Percentiles rank a stretch among this genome's conserved stretches.
Evolutionary conservation across 768 basidiomycete species (phyloP).

Genomic region (Cystobasidiopsis lactophilus): DNA sequence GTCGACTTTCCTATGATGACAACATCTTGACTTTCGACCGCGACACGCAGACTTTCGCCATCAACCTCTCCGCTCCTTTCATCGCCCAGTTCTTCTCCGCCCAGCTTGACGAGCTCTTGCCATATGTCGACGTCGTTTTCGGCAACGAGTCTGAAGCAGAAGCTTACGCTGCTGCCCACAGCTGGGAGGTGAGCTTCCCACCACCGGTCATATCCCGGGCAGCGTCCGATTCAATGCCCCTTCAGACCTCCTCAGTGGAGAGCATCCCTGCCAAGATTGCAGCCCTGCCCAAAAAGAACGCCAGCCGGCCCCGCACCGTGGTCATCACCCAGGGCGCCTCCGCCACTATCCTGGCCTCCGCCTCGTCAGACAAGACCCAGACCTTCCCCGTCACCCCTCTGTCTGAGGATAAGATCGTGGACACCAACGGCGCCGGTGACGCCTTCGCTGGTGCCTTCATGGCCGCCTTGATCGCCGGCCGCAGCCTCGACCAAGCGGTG

Average conservation of each 20-base stretch:
- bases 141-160: conserved; percentile 93
- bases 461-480: conserved; percentile 60
- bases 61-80: conserved; percentile 95
- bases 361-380: conserved; percentile 35
- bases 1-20: not conserved
- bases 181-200: conserved; percentile 31
- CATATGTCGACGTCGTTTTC: conserved; percentile 70
- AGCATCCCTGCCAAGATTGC: conserved; percentile 57
- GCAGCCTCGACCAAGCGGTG: conserved; percentile 50
- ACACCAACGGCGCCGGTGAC: conserved; percentile 96
- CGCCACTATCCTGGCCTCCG: conserved; percentile 52
- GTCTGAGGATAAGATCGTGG: conserved; percentile 47
- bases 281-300: conserved; percentile 48
- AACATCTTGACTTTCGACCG: not conserved
- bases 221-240: not conserved
- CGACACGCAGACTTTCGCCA: conserved; percentile 43
- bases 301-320: conserved; percentile 46
- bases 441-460: conserved; percentile 93
- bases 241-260: conserved; percentile 38
- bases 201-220: not conserved
- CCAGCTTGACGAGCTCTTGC: conserved; percentile 59
- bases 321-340: conserved; percentile 76
- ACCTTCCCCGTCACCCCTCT: conserved; percentile 39
- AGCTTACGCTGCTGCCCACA: conserved; percentile 54
- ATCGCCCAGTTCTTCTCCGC: conserved; percentile 77